Percentiles rank a stretch among this genome's conserved stretches.
phyloP scores from a whole-genome alignment of 139 green algal genomes.

The Picochlorum sp. region DNA sequence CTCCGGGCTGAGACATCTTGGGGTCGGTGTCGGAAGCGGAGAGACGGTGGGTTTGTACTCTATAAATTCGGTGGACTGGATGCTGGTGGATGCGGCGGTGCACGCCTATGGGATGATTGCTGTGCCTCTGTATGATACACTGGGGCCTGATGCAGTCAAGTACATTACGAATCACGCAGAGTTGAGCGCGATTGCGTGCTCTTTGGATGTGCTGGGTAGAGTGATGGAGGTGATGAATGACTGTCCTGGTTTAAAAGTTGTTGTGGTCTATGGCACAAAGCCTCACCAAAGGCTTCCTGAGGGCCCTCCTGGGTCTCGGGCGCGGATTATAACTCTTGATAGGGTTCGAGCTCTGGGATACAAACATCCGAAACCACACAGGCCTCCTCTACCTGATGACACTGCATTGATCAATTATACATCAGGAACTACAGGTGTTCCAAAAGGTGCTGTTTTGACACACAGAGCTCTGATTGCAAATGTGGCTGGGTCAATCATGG shows the following conservation, averaged over 20 bases:
- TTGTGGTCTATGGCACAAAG: slow-evolving; percentile 26
- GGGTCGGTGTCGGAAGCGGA: slow-evolving; percentile 40
- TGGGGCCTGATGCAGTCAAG: slow-evolving; percentile 84
- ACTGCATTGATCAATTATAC: slow-evolving; percentile 94
- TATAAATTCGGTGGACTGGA: slow-evolving; percentile 74
- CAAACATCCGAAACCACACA: slow-evolving; percentile 60
- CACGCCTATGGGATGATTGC: slow-evolving; percentile 77
- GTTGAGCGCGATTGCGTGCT: slow-evolving; percentile 64
- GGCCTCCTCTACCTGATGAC: slow-evolving; percentile 61
- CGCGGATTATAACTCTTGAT: slow-evolving; percentile 46
- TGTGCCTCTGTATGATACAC: slow-evolving; percentile 95
- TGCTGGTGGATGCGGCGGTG: slow-evolving; percentile 72
- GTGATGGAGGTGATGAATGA: slow-evolving; percentile 57
- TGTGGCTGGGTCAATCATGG: slow-evolving; percentile 25
- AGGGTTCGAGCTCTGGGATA: slow-evolving; percentile 47
- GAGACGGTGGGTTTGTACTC: slow-evolving; percentile 76
- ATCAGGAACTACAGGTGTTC: slow-evolving; percentile 73
- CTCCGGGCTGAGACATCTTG: slow-evolving; percentile 75
- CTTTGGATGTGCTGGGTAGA: slow-evolving; percentile 48
- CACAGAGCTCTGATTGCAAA: slow-evolving; percentile 72
- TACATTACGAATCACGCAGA: slow-evolving; percentile 95
- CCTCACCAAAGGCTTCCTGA: slow-evolving; percentile 34
- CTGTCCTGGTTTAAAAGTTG: slow-evolving; percentile 55
- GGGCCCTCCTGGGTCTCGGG: slow-evolving; percentile 15
- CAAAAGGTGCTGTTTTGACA: slow-evolving; percentile 80